These are phyloP conservation scores for Schoenoplectus tabernaemontani DNA, from an alignment of 202 grass and related monocot species.

Conservation along the genomic window DNA sequence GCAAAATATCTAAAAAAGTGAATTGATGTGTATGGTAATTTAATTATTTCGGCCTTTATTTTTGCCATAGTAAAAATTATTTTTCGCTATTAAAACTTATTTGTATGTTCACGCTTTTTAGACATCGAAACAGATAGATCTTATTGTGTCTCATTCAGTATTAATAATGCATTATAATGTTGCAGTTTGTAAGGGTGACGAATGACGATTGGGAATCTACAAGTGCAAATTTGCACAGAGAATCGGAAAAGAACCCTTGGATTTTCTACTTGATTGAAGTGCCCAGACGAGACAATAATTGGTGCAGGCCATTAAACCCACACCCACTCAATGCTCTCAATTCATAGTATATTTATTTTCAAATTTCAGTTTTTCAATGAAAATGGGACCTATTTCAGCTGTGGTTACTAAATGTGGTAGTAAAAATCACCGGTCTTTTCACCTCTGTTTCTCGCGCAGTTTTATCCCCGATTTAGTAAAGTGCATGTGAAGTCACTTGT, in stretches of 20 bases:
- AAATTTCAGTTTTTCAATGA: neutral
- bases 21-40: no score
- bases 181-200: no score
- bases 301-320: neutral
- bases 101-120: no score
- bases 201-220: no score
- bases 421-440: neutral
- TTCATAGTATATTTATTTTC: neutral
- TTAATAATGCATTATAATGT: no score
- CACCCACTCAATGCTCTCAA: neutral
- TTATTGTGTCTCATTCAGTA: no score
- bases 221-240: neutral
- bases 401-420: conserved; percentile 1
- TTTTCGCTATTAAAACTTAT: no score
- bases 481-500: neutral
- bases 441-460: neutral
- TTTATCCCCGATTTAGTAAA: conserved; percentile 12
- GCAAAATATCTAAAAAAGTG: no score
- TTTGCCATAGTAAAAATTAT: no score
- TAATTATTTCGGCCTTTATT: no score
- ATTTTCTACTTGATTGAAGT: neutral
- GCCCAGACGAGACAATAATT: neutral
- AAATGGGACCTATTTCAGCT: neutral
- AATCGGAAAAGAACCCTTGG: neutral
- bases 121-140: no score